Conservation (phyloP, 805 yeast genomes). For the Priceomyces melissophilus region DNA sequence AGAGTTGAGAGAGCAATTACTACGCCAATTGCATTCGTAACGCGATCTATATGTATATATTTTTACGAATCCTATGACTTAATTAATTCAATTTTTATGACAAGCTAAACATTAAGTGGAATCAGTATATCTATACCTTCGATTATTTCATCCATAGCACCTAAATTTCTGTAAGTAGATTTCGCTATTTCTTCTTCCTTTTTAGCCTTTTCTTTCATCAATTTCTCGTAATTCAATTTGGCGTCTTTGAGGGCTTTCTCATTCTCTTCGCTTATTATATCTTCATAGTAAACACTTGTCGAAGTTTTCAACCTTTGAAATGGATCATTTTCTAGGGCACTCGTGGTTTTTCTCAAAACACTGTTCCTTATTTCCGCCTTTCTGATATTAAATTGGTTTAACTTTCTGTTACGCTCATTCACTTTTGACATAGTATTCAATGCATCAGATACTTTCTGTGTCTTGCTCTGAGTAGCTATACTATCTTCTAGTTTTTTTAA, state of each 20-base stretch:
- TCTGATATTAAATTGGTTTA: slow-evolving; percentile 73
- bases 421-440: slow-evolving; percentile 61
- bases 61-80: not conserved
- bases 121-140: slow-evolving; percentile 39
- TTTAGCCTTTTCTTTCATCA: slow-evolving; percentile 38
- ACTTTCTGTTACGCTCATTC: slow-evolving; percentile 79
- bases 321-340: slow-evolving; percentile 63
- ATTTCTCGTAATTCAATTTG: slow-evolving; percentile 39
- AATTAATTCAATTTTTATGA: not conserved
- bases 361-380: slow-evolving; percentile 70
- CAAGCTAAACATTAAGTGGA: slow-evolving; percentile 4
- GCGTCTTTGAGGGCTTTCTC: slow-evolving; percentile 57
- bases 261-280: slow-evolving; percentile 53
- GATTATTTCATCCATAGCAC: slow-evolving; percentile 54
- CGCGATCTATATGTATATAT: slow-evolving; percentile 1
- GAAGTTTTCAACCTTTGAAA: slow-evolving; percentile 86
- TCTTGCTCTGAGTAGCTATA: slow-evolving; percentile 38
- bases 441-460: slow-evolving; percentile 32
- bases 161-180: slow-evolving; percentile 56
- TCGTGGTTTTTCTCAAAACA: slow-evolving; percentile 47
- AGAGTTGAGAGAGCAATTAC: slow-evolving; percentile 37
- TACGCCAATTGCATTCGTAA: slow-evolving; percentile 28
- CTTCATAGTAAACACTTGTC: slow-evolving; percentile 75
- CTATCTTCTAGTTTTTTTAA: slow-evolving; percentile 45
- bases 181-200: slow-evolving; percentile 45